Percentiles rank a stretch among this genome's conserved stretches.
Conservation (phyloP, 495 filamentous ascomycete species). For the Penicillium riverlandense region DNA sequence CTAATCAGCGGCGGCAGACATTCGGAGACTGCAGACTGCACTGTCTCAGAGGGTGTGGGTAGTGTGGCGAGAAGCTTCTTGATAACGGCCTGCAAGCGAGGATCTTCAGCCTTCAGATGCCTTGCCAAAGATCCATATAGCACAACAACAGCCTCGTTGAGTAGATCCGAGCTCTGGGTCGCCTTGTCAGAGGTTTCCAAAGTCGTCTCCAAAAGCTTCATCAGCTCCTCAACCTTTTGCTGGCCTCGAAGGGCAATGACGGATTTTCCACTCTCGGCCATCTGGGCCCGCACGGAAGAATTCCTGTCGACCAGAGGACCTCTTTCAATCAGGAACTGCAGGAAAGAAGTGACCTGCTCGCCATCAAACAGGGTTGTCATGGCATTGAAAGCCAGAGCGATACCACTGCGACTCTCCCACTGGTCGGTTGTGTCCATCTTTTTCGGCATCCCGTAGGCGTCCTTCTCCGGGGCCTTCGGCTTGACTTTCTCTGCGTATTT, state of each 20-base stretch:
- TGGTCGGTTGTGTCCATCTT: conserved; percentile 78
- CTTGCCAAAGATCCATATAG: conserved; percentile 89
- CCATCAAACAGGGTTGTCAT: conserved; percentile 63
- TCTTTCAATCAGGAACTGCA: conserved; percentile 75
- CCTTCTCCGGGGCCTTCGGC: conserved; percentile 70
- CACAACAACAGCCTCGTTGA: conserved; percentile 95
- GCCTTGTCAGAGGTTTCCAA: conserved; percentile 76
- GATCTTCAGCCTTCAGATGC: conserved; percentile 76
- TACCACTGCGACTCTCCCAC: conserved; percentile 83
- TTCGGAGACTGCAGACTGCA: conserved; percentile 91
- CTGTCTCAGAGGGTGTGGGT: conserved; percentile 91
- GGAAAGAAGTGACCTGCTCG: conserved; percentile 63
- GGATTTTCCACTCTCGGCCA: conserved; percentile 85
- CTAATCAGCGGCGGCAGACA: conserved; percentile 86
- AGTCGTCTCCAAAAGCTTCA: conserved; percentile 81
- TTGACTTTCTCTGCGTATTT: conserved; percentile 73
- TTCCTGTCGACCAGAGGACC: conserved; percentile 79
- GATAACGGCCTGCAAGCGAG: conserved; percentile 77
- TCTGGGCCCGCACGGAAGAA: conserved; percentile 68
- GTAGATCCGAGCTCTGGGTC: conserved; percentile 68
- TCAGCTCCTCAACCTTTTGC: conserved; percentile 75
- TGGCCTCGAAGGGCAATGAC: conserved; percentile 75
- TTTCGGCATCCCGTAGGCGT: conserved; percentile 87
- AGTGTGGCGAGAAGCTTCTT: conserved; percentile 76
- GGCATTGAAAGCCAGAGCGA: conserved; percentile 78